Percentiles rank a stretch among this genome's conserved stretches.
phyloP scores from a whole-genome alignment of 768 basidiomycete species.

The Tricholoma bakamatsutake region DNA sequence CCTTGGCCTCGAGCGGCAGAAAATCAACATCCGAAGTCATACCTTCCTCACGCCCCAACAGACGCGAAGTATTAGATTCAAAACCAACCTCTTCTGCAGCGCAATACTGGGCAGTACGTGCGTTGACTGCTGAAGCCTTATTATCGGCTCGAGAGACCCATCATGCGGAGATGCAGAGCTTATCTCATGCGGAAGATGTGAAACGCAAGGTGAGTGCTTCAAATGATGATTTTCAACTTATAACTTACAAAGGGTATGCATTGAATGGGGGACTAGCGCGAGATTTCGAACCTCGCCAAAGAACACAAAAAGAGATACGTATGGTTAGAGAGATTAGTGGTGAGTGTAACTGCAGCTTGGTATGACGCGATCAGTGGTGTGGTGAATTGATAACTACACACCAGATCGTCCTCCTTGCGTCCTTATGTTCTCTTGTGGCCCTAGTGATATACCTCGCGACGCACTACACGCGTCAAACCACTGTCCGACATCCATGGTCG shows the following conservation, averaged over 20 bases:
- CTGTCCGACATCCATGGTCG: constrained; percentile 23
- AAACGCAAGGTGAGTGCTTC: constrained; percentile 41
- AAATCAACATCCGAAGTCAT: neutral
- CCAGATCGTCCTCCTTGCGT: constrained; percentile 27
- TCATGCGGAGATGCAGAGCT: constrained; percentile 39
- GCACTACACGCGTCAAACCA: constrained; percentile 22
- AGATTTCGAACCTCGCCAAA: constrained; percentile 30
- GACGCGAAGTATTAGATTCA: neutral
- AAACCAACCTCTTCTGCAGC: constrained; percentile 13
- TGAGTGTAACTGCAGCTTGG: constrained; percentile 23
- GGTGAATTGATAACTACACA: neutral
- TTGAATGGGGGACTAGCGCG: constrained; percentile 29
- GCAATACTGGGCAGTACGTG: constrained; percentile 66
- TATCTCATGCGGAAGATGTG: constrained; percentile 35
- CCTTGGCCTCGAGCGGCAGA: neutral
- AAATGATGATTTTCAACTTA: neutral
- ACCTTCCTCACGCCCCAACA: neutral
- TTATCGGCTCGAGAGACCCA: constrained; percentile 44
- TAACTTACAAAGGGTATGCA: neutral
- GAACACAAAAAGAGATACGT: constrained; percentile 43
- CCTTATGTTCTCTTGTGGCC: constrained; percentile 30
- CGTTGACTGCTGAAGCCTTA: constrained; percentile 58
- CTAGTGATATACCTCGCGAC: constrained; percentile 30
- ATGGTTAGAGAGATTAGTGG: constrained; percentile 47
- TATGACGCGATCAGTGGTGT: neutral